Conservation (phyloP, 1,139 yeast species). For the Scheffersomyces segobiensis region DNA sequence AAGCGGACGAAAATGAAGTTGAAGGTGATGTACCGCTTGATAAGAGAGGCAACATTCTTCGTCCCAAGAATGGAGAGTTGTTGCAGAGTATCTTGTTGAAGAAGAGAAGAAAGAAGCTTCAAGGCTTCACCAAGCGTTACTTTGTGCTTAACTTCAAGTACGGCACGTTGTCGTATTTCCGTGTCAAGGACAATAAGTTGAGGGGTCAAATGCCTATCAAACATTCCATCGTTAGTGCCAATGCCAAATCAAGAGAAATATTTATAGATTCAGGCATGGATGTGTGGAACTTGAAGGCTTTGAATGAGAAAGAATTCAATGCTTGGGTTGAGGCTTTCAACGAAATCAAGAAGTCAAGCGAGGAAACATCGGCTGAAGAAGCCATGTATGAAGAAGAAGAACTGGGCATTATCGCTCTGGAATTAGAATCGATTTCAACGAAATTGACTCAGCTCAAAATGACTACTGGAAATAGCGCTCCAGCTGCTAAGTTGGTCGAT, state of each 20-base stretch:
- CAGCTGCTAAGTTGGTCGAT: slow-evolving; percentile 10
- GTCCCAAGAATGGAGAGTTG: slow-evolving; percentile 57
- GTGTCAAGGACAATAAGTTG: slow-evolving; percentile 65
- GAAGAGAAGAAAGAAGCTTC: slow-evolving; percentile 70
- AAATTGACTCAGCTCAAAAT: slow-evolving; percentile 24
- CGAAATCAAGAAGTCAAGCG: slow-evolving; percentile 33
- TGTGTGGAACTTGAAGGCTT: slow-evolving; percentile 84
- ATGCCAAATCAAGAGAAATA: slow-evolving; percentile 64
- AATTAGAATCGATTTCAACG: slow-evolving; percentile 19
- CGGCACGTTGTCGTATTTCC: slow-evolving; percentile 80
- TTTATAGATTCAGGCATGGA: slow-evolving; percentile 95
- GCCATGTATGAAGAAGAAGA: slow-evolving; percentile 12
- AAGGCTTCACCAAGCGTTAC: slow-evolving; percentile 83
- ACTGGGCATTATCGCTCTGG: slow-evolving; percentile 6
- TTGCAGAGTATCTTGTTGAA: slow-evolving; percentile 77
- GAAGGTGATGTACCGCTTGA: background rate
- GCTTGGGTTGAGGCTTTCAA: slow-evolving; percentile 83
- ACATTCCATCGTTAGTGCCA: slow-evolving; percentile 79
- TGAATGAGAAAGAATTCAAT: slow-evolving; percentile 63
- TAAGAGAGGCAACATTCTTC: slow-evolving; percentile 15
- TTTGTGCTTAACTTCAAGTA: slow-evolving; percentile 80
- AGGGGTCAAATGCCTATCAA: slow-evolving; percentile 92
- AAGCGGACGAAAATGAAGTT: background rate
- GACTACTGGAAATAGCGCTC: slow-evolving; percentile 10
- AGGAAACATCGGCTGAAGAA: slow-evolving; percentile 7